Percentiles rank a stretch among this genome's conserved stretches.
Evolutionary conservation across 2,329 filamentous ascomycete species (phyloP).

Genomic region (Diplodia corticola): DNA sequence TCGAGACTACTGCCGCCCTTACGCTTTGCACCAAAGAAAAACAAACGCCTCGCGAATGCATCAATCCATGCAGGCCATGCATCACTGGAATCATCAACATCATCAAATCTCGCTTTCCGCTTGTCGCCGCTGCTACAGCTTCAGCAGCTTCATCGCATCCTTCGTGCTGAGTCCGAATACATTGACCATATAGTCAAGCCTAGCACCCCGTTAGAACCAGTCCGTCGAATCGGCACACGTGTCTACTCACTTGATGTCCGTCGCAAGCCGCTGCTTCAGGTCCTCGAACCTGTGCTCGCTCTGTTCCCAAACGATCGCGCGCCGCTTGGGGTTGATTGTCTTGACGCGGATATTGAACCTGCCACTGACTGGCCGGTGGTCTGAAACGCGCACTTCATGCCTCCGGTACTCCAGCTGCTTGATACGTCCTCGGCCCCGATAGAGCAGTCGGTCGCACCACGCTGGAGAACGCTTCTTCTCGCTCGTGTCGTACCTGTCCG

Average conservation of each 20-base stretch:
- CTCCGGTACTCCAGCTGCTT: constrained; percentile 84
- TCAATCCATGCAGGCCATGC: constrained; percentile 19
- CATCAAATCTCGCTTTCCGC: constrained; percentile 11
- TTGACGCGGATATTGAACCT: constrained; percentile 82
- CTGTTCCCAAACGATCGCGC: constrained; percentile 67
- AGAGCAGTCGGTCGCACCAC: constrained; percentile 95
- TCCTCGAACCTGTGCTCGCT: constrained; percentile 74
- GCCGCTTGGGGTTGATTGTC: constrained; percentile 68
- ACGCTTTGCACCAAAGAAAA: constrained; percentile 1
- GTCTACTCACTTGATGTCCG: constrained; percentile 72
- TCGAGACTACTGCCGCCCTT: constrained; percentile 5
- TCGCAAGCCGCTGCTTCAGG: constrained; percentile 66
- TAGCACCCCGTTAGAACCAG: constrained; percentile 33
- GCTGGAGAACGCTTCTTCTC: constrained; percentile 94
- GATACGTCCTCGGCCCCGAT: constrained; percentile 76
- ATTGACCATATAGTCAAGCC: constrained; percentile 64
- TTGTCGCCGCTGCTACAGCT: constrained; percentile 9
- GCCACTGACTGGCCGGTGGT: constrained; percentile 90
- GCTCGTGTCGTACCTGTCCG: constrained; percentile 88
- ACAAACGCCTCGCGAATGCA: constrained; percentile 15
- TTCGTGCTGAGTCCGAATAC: constrained; percentile 59
- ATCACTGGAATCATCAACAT: constrained; percentile 21
- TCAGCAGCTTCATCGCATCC: constrained; percentile 46
- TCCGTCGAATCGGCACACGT: neutral
- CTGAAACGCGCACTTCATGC: constrained; percentile 87